Conservation (phyloP, 2,329 filamentous ascomycete genomes). For the Stemphylium lycopersici region DNA sequence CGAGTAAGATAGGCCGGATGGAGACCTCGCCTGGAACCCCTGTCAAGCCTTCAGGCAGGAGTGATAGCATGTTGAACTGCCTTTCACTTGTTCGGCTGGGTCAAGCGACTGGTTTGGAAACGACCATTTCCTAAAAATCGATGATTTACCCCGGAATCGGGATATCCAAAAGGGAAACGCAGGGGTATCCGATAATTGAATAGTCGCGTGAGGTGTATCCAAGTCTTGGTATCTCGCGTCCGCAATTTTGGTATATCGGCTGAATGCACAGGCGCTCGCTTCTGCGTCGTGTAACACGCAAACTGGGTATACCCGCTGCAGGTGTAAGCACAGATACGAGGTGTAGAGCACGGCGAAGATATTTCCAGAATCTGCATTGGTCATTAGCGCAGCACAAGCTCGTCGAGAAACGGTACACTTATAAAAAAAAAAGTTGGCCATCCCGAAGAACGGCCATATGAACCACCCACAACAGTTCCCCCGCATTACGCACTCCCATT, state of each 20-base stretch:
- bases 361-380: neutral
- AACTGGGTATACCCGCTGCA: constrained; percentile 1
- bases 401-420: constrained; percentile 38
- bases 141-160: neutral
- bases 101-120: no score
- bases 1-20: neutral
- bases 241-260: constrained; percentile 10
- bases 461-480: constrained; percentile 23
- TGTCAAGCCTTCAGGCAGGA: neutral
- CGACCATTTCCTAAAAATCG: neutral
- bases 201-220: neutral
- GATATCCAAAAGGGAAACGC: neutral
- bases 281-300: constrained; percentile 10
- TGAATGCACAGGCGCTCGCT: constrained; percentile 20
- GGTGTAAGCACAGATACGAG: constrained; percentile 12
- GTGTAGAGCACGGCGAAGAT: neutral
- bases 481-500: constrained; percentile 27
- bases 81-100: neutral
- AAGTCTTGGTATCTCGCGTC: constrained; percentile 8
- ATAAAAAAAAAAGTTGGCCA: constrained; percentile 48
- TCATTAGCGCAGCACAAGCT: constrained; percentile 40
- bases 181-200: neutral
- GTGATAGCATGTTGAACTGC: neutral
- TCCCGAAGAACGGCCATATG: constrained; percentile 29
- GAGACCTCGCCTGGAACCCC: no score